Evolutionary conservation across 345 rosid species (phyloP), one percentile per base, ranked within the genome.

Genomic region (Hevea brasiliensis): DNA sequence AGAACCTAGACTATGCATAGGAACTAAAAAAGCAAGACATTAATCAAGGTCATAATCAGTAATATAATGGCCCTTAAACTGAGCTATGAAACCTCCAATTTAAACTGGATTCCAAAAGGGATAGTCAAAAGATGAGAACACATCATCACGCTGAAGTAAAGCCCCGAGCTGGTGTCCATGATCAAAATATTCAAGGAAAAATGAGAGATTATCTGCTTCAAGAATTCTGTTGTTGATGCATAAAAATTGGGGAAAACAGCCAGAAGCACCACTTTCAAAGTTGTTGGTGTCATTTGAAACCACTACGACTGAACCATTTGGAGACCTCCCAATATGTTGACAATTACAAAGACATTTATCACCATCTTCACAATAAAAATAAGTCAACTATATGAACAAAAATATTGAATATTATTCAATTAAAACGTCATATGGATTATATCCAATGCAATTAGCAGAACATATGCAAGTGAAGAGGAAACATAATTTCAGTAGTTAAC

Each of bases 101-200:
- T 76, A 83, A 73, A 92, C 87, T 41, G 65, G 69, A 68, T 79
- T 87, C 72, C 57, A 73, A 4, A 86, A 77, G 24, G 85, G 81
- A 44, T 37, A 70, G 23, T 73, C 82, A 76, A 83, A 60, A 61
- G 81, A 69, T 21, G 84, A 74, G 76, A 72, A 74, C 20, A 57
- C 66, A 70, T 87, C 89, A 64, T 86, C 83, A 10, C 74, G 68
- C 8, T 73, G 76, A 69, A 73, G 56, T 13, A 75, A 54, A 51
- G 83, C 45, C 74, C 81, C 76, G 20, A 62, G 61, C 45, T 70
- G 79, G 60, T 68, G 70, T 4, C 72, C 77, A 21, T 81, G 72
- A 21, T 80, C 64, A 80, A 83, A 84, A 77, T 83, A 79, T 65
- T 84, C 87, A 0, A 92, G 89, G 70, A 85, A 78, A 57, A 79